A percentile compares a stretch with the other conserved stretches of the same genome.
Evolutionary conservation across 768 basidiomycete genomes (phyloP).

Genomic region (Termitomyces sp.): DNA sequence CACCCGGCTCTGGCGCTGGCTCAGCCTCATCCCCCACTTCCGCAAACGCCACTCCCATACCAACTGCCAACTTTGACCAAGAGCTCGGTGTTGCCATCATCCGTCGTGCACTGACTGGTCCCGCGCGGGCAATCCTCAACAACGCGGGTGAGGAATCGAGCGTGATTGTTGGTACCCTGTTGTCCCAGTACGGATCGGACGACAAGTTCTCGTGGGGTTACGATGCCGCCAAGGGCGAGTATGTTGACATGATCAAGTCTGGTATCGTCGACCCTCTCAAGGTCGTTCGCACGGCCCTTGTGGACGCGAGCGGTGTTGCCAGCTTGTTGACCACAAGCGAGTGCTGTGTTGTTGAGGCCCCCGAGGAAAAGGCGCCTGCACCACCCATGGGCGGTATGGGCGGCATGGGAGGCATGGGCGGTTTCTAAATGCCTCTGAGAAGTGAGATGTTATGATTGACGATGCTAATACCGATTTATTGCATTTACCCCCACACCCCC

Average conservation of each 20-base stretch:
- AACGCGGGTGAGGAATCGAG: slow-evolving; percentile 94
- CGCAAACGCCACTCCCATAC: slow-evolving; percentile 59
- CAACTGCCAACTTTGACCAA: slow-evolving; percentile 92
- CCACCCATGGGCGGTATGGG: slow-evolving; percentile 45
- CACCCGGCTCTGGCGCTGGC: slow-evolving; percentile 39
- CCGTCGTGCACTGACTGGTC: slow-evolving; percentile 76
- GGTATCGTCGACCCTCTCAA: slow-evolving; percentile 96
- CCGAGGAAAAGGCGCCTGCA: slow-evolving; percentile 63
- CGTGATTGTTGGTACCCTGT: slow-evolving; percentile 87
- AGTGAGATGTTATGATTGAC: background rate
- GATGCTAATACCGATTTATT: slow-evolving; percentile 1
- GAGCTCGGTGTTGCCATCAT: slow-evolving; percentile 94
- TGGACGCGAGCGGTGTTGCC: slow-evolving; percentile 93
- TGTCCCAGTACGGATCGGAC: slow-evolving; percentile 56
- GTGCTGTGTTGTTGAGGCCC: slow-evolving; percentile 86
- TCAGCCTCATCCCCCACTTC: slow-evolving; percentile 44
- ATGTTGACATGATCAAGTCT: slow-evolving; percentile 88
- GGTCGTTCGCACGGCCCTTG: slow-evolving; percentile 89
- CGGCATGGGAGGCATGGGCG: slow-evolving; percentile 38
- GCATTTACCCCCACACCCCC: background rate
- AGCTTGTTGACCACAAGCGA: slow-evolving; percentile 91
- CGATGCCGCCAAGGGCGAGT: slow-evolving; percentile 88
- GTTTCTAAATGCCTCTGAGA: slow-evolving; percentile 16
- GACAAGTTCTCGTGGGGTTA: slow-evolving; percentile 88
- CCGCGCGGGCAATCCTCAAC: slow-evolving; percentile 81